Conservation (phyloP, 192 early-diverging fungal species). For the Allomyces javanicus region DNA sequence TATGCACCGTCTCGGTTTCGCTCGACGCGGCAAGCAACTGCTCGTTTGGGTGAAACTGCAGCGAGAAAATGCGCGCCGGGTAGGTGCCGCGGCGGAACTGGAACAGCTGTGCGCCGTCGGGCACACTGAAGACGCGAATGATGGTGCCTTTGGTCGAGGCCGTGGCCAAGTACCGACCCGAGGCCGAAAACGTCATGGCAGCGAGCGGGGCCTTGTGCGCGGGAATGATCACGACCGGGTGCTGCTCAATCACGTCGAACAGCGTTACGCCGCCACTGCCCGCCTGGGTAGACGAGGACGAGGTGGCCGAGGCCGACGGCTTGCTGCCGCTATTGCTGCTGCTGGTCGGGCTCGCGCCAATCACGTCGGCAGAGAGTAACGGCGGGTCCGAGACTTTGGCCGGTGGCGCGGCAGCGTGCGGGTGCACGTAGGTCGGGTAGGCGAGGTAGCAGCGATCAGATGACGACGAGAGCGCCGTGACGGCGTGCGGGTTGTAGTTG, state of each 20-base stretch:
- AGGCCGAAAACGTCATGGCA: slow-evolving; percentile 66
- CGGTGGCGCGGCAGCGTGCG: background rate
- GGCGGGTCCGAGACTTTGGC: no score
- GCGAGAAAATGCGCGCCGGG: slow-evolving; percentile 73
- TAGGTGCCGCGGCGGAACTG: slow-evolving; percentile 93
- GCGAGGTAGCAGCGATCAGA: slow-evolving; percentile 89
- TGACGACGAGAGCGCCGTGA: slow-evolving; percentile 78
- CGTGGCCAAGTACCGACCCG: slow-evolving; percentile 85
- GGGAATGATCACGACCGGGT: slow-evolving; percentile 81
- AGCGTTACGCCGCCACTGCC: slow-evolving; percentile 65
- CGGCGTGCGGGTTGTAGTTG: slow-evolving; percentile 68
- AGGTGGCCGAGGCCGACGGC: background rate
- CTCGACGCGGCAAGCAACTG: slow-evolving; percentile 62
- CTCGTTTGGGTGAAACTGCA: slow-evolving; percentile 59
- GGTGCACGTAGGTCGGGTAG: slow-evolving; percentile 46
- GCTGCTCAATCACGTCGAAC: slow-evolving; percentile 71
- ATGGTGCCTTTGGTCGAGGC: slow-evolving; percentile 96
- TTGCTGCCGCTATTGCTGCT: background rate
- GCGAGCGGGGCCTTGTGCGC: slow-evolving; percentile 86
- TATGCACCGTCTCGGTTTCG: slow-evolving; percentile 89
- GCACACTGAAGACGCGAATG: slow-evolving; percentile 81
- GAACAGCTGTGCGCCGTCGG: slow-evolving; percentile 62
- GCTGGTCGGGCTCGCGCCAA: slow-evolving; percentile 11
- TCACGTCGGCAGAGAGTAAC: slow-evolving; percentile 19
- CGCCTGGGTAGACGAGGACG: slow-evolving; percentile 14